Evolutionary conservation across 345 rosid genomes (phyloP), one percentile per base, ranked within the genome.

Genomic region (Populus pruinosa): DNA sequence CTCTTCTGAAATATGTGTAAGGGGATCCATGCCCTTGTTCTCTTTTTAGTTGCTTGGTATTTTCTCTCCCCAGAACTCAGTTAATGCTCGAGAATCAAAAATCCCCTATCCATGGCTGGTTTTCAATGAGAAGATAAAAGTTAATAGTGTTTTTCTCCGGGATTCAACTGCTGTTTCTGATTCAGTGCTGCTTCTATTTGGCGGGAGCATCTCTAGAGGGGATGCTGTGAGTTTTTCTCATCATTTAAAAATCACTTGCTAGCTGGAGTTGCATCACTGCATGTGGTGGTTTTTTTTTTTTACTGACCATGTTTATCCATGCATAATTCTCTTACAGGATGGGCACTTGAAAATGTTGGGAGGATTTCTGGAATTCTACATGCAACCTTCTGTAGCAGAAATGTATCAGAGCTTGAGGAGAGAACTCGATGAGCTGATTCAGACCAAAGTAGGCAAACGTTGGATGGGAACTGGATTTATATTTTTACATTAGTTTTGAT

Each of bases 81-180:
- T 87, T 66, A 95, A 93, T 88, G 90, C 93, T 79, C 87, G 93
- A 85, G 90, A 89, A 69, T 83, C 90, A 41, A 84, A 80, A 84
- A 91, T 93, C 77, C 93, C 97, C 20, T 91, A 87, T 81, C 94
- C 99, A 5, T 93, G 98, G 97, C 87, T 95, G 82, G 91, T 90
- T 78, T 95, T 93, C 86, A 95, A 92, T 71, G 96, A 95, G 88
- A 95, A 95, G 90, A 88, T 95, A 75, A 95, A 91, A 87, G 99
- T 95, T 72, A 92, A 95, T 78, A 86, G 98, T 72, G 84, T 95
- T 75, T 91, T 93, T 85, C 89, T 93, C 79, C 90, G 92, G 79
- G 98, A 95, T 87, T 91, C 99, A 41, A 95, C 97, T n/a, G 99
- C 94, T 77, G 85, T 93, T 41, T 91, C 93, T 74, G 98, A 95